Evolutionary conservation across 2,329 filamentous ascomycete genomes (phyloP), one percentile per base, ranked within the genome.

Genomic region (Pseudocercospora macadamiae): DNA sequence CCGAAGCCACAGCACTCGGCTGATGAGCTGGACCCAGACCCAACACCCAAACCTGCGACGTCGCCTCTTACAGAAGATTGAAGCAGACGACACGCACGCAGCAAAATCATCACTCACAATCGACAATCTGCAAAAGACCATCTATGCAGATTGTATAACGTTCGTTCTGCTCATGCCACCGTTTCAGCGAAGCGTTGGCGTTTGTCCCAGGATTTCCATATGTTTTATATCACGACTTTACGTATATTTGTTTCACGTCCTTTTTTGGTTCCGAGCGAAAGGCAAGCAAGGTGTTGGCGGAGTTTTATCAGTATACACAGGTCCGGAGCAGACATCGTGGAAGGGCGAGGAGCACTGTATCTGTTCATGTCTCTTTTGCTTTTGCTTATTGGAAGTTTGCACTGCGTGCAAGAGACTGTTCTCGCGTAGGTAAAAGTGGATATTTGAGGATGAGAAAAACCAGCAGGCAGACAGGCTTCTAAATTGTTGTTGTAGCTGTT

Each of bases 41-140:
- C n/a, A n/a, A n/a, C n/a, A n/a, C n/a, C n/a, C n/a, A n/a, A 70
- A 55, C 73, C 75, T 26, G 68, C 63, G 10, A 65, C 60, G 16
- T 64, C 65, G 53, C 65, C 67, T 54, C 25, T 47, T 30, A 52
- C 44, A 19, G 52, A 39, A 7, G 57, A 61, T 30, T 61, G 45
- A 62, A 19, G 32, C 21, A 16, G 4, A 21, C 12, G 5, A 32
- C 3, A 18, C 3, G 3, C 44, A n/a, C n/a, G n/a, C n/a, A n/a
- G n/a, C n/a, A n/a, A 48, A 14, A 21, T 32, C 25, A 18, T 7
- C 47, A 37, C 23, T 19, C 26, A 18, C n/a, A 36, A 28, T 30
- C n/a, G 6, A 36, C 34, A 19, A 57, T 32, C 48, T 54, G 53
- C 28, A 12, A 19, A 54, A 48, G 10, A 39, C 32, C 59, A 39